Percentiles rank a stretch among this genome's conserved stretches.
Evolutionary conservation across 1,139 yeast species (phyloP).

Genomic region (Saccharomyces pastorianus): DNA sequence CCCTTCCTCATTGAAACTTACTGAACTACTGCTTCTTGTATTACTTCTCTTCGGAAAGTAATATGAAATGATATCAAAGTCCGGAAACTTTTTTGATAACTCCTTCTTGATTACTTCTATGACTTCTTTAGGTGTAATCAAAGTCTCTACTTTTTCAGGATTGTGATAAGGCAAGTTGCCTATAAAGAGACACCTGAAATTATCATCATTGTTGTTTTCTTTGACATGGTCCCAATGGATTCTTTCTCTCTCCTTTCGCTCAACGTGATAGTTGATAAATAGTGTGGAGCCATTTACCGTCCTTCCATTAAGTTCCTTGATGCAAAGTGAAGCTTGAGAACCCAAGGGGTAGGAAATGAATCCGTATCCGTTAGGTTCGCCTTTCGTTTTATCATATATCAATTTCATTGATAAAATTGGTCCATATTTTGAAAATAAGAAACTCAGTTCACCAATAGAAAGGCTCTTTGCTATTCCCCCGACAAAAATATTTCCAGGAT

Average conservation of each 20-base stretch:
- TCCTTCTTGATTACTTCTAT: conserved; percentile 14
- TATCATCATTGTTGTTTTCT: conserved; percentile 22
- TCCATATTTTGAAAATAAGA: conserved; percentile 38
- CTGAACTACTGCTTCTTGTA: conserved; percentile 3
- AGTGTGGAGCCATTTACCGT: conserved; percentile 35
- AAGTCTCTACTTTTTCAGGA: conserved; percentile 5
- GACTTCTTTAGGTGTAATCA: conserved; percentile 18
- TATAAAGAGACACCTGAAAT: conserved; percentile 28
- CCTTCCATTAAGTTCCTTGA: conserved; percentile 37
- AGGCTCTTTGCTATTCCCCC: conserved; percentile 41
- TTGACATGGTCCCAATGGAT: conserved; percentile 25
- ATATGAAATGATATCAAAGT: conserved; percentile 21
- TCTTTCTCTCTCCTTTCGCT: conserved; percentile 42
- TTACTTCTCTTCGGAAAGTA: conserved; percentile 24
- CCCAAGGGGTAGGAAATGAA: conserved; percentile 40
- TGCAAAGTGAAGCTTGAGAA: conserved; percentile 39
- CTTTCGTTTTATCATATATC: conserved; percentile 35
- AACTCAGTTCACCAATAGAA: conserved; percentile 34
- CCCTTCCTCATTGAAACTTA: background rate
- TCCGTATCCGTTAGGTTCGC: conserved; percentile 41
- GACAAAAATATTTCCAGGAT: conserved; percentile 59
- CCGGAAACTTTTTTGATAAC: conserved; percentile 10
- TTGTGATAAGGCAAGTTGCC: conserved; percentile 25
- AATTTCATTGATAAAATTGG: conserved; percentile 39
- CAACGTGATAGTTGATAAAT: conserved; percentile 45